Percentiles rank a stretch among this genome's conserved stretches.
Conservation (phyloP, 192 early-diverging fungal genomes). For the Coemansia sp. region DNA sequence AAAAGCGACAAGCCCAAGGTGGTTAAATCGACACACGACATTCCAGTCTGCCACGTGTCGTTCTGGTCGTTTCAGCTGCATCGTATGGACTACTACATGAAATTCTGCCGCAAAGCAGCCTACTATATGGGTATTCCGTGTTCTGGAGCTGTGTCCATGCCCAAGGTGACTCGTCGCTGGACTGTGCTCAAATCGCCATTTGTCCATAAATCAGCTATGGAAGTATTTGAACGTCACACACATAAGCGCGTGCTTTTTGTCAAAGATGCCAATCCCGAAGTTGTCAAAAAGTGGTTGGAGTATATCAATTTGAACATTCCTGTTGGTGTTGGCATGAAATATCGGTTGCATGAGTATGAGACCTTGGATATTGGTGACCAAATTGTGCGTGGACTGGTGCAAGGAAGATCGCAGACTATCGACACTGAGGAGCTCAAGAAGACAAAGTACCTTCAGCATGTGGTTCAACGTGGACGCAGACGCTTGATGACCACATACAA, state of each 20-base stretch:
- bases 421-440: conserved; percentile 18
- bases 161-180: conserved; percentile 74
- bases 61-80: conserved; percentile 78
- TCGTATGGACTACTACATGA: conserved; percentile 81
- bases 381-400: conserved; percentile 33
- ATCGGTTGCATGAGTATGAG: conserved; percentile 71
- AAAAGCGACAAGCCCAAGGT: conserved; percentile 26
- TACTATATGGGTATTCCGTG: conserved; percentile 71
- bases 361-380: conserved; percentile 43
- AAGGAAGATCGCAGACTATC: conserved; percentile 20
- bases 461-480: conserved; percentile 35
- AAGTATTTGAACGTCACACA: conserved; percentile 93
- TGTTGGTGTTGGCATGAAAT: conserved; percentile 78
- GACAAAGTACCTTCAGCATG: conserved; percentile 16
- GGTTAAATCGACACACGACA: conserved; percentile 59
- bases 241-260: conserved; percentile 79
- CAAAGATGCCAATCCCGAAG: conserved; percentile 71
- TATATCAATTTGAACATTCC: conserved; percentile 84
- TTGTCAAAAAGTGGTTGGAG: conserved; percentile 70
- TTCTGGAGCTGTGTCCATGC: conserved; percentile 67
- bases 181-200: conserved; percentile 91
- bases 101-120: conserved; percentile 83
- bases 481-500: conserved; percentile 42
- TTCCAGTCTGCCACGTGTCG: conserved; percentile 73
- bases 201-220: conserved; percentile 93